Base-by-base conservation (phyloP, 305 asterid genomes). In the Solanum aculeatissimum region DNA sequence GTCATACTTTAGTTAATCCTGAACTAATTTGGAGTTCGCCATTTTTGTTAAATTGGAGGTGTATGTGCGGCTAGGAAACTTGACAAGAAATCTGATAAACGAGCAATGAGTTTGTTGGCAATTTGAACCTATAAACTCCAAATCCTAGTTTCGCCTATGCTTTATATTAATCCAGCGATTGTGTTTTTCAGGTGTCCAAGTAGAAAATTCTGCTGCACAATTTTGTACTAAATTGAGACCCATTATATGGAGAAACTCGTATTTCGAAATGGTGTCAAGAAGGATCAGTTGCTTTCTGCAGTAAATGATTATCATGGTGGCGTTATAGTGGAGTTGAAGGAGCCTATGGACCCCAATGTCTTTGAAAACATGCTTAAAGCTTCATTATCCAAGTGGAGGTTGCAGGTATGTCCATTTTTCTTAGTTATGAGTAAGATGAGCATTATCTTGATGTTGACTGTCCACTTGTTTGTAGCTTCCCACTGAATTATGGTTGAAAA, bases 281-380 rank as follows among this genome's bases (percentile, higher is more conserved):
- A 77, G 70, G 83, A 70, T 29, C 83, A 12, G 6, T 69, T 86
- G 87, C 94, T 92, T 82, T 84, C 91, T 83, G 87, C 91, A 7
- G 32, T 29, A 47, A 89, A 85, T n/a, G 94, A 92, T 65, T 90
- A 88, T n/a, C 90, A 91, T 83, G 95, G 86, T 38, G 94, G 94
- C 55, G 86, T 90, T 69, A 87, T 90, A 51, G 93, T 92, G 84
- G 93, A 89, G 71, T 49, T 92, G 89, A 69, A 89, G 90, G 90
- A 87, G 77, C 83, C 86, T 45, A 86, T 91, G 89, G 90, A 91
- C 69, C 84, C 90, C 60, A 45, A 80, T 63, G 70, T 86, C 62
- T 91, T 92, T 69, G 66, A 83, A 51, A 38, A 85, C 72, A 42
- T 82, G 45, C 93, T 92, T 60, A 88, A 82, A 87, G 86, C 65